Evolutionary conservation across 176 grass and related monocot genomes (phyloP).

Genomic region (Tillandsia leiboldiana): DNA sequence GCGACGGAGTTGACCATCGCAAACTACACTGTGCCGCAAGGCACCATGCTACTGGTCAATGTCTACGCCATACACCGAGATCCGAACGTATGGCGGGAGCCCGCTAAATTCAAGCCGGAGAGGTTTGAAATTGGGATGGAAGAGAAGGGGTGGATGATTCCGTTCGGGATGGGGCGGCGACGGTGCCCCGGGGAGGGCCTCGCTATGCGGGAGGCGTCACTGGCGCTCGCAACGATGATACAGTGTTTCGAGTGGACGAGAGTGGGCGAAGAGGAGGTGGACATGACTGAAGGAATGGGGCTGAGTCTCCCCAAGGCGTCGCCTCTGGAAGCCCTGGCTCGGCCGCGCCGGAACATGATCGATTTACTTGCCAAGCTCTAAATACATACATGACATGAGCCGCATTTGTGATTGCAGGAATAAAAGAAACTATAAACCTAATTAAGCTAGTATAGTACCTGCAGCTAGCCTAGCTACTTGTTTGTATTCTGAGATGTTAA

Average conservation of each 20-base stretch:
- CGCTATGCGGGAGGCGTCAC: not conserved
- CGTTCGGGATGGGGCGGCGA: constrained; percentile 48
- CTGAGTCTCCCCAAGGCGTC: constrained; percentile 5
- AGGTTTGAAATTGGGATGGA: constrained; percentile 21
- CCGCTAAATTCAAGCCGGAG: constrained; percentile 32
- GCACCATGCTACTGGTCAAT: constrained; percentile 47
- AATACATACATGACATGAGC: not conserved
- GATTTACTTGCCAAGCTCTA: not conserved
- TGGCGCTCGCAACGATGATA: constrained; percentile 20
- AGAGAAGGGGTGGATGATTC: constrained; percentile 6
- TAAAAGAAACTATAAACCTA: too few relatives aligned
- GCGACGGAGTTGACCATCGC: constrained; percentile 21
- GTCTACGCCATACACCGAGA: constrained; percentile 48
- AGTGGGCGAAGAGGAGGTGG: constrained; percentile 16
- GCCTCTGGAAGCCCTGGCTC: constrained; percentile 18
- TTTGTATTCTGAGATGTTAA: too few relatives aligned
- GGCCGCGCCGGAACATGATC: constrained; percentile 2
- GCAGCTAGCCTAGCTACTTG: too few relatives aligned
- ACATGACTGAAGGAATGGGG: constrained; percentile 14
- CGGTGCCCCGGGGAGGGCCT: constrained; percentile 38
- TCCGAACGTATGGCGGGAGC: constrained; percentile 14
- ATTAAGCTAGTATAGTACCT: too few relatives aligned
- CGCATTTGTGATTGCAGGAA: not conserved
- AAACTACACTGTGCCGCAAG: constrained; percentile 13
- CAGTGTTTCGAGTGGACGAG: constrained; percentile 39